Conservation (phyloP, 371 early-diverging fungal species). For the Sanchytrium tribonematis region DNA sequence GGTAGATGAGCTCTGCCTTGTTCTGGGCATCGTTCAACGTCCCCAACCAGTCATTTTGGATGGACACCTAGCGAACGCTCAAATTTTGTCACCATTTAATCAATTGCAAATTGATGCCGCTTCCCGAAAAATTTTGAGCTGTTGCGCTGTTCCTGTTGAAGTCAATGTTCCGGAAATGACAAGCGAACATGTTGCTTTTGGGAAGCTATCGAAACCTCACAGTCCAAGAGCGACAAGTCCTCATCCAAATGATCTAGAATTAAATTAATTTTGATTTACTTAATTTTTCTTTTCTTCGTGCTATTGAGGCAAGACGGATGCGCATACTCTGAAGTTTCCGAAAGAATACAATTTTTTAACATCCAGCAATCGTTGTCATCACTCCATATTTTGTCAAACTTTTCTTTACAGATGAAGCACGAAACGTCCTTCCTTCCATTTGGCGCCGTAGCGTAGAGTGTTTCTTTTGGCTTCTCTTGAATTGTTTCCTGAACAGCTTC, state of each 20-base stretch:
- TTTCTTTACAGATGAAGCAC: neutral
- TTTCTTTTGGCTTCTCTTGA: neutral
- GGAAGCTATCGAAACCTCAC: neutral
- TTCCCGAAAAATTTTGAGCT: neutral
- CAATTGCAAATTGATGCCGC: neutral
- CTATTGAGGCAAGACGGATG: neutral
- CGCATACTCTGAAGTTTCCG: neutral
- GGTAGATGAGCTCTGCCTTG: slow-evolving; percentile 38
- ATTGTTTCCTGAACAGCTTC: neutral
- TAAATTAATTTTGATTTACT: neutral
- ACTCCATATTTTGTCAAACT: neutral
- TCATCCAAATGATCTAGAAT: neutral
- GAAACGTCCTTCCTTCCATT: neutral
- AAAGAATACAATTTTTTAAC: neutral
- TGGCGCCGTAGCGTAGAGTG: neutral
- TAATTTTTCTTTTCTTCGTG: neutral
- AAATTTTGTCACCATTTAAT: neutral
- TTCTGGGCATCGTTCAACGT: slow-evolving; percentile 3
- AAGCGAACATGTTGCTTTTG: neutral
- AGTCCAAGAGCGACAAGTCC: neutral
- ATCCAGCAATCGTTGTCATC: neutral
- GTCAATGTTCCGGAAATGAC: neutral
- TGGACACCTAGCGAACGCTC: neutral
- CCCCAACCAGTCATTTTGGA: neutral
- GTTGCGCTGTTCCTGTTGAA: neutral